Conservation (phyloP, 2,329 filamentous ascomycete species). For the Xylariaceae sp. region DNA sequence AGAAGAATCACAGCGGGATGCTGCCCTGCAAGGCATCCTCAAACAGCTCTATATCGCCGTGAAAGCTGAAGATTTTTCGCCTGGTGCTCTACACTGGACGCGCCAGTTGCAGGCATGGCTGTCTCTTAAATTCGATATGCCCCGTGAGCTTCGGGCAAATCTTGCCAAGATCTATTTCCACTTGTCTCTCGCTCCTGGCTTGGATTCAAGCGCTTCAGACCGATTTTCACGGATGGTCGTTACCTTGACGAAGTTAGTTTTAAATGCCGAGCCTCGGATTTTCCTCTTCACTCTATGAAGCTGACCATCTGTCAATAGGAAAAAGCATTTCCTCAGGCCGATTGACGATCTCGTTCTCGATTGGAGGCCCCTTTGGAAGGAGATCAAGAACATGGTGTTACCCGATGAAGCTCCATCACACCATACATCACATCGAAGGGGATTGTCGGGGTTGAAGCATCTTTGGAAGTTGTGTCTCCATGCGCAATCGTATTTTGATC, state of each 20-base stretch:
- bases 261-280: constrained; percentile 1
- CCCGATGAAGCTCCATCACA: constrained; percentile 74
- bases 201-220: constrained; percentile 78
- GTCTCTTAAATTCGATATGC: constrained; percentile 94
- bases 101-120: constrained; percentile 94
- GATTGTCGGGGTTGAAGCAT: constrained; percentile 55
- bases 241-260: constrained; percentile 79
- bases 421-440: constrained; percentile 52
- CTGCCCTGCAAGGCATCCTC: constrained; percentile 79
- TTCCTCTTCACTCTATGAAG: constrained; percentile 3
- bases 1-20: constrained; percentile 70
- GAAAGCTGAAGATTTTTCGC: constrained; percentile 87
- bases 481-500: constrained; percentile 88
- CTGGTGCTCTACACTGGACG: constrained; percentile 94
- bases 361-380: constrained; percentile 89
- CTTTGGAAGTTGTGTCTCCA: constrained; percentile 88
- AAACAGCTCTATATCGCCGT: constrained; percentile 91
- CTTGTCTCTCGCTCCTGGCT: constrained; percentile 81
- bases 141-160: constrained; percentile 74
- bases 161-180: constrained; percentile 93
- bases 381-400: constrained; percentile 85
- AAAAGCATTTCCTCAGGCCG: constrained; percentile 91
- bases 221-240: constrained; percentile 97
- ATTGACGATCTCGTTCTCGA: constrained; percentile 86
- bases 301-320: constrained; percentile 47